Conservation (phyloP, 805 yeast species). For the Naumovozyma baii region DNA sequence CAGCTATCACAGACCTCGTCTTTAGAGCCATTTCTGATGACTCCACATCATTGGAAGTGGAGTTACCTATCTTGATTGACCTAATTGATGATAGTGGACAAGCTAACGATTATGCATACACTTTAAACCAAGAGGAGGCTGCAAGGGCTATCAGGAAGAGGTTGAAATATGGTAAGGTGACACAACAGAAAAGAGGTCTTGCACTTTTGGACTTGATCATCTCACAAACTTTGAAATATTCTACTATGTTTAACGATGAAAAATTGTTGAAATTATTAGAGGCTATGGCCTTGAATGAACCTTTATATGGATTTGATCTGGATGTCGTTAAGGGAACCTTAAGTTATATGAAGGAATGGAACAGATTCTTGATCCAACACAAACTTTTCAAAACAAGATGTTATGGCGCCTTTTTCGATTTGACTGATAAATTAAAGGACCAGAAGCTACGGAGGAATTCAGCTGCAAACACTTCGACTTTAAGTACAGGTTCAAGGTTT, state of each 20-base stretch:
- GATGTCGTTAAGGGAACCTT: constrained; percentile 36
- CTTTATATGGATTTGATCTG: constrained; percentile 27
- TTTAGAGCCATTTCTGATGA: constrained; percentile 37
- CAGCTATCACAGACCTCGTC: constrained; percentile 59
- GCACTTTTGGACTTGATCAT: constrained; percentile 50
- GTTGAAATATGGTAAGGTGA: constrained; percentile 68
- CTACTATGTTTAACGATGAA: constrained; percentile 54
- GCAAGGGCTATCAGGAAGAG: constrained; percentile 86
- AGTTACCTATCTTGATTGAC: constrained; percentile 28
- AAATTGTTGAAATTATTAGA: constrained; percentile 56
- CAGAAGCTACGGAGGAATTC: constrained; percentile 4
- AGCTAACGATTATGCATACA: constrained; percentile 12
- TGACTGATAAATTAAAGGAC: neutral
- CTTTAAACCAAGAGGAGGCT: constrained; percentile 50
- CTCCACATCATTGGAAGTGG: constrained; percentile 28
- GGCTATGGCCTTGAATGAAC: constrained; percentile 13
- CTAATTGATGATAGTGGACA: constrained; percentile 33
- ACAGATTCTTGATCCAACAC: constrained; percentile 32
- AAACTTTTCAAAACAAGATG: neutral
- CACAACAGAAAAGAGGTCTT: constrained; percentile 61
- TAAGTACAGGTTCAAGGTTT: too few relatives aligned
- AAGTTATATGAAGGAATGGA: constrained; percentile 58
- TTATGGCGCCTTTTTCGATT: neutral
- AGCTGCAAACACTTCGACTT: neutral
- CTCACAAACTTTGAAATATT: constrained; percentile 24